Evolutionary conservation across 768 basidiomycete species (phyloP).

Genomic region (Boletus rubescentipes): DNA sequence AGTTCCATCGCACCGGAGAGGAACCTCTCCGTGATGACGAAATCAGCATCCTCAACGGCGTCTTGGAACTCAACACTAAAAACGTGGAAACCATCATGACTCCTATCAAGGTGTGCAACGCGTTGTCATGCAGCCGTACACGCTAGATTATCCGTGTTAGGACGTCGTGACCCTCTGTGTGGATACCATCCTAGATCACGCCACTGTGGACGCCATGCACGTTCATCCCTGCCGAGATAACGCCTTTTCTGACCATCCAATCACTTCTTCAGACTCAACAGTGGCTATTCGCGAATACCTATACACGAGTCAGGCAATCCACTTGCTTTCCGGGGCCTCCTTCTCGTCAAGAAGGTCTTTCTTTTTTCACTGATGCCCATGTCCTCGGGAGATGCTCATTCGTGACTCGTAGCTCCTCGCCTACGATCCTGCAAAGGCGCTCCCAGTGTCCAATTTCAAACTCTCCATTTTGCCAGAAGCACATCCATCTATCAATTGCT

Average conservation of each 20-base stretch:
- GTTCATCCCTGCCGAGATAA: slow-evolving; percentile 21
- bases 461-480: slow-evolving; percentile 91
- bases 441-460: slow-evolving; percentile 71
- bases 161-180: slow-evolving; percentile 81
- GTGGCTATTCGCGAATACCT: slow-evolving; percentile 91
- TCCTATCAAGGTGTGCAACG: slow-evolving; percentile 53
- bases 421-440: slow-evolving; percentile 82
- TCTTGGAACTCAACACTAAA: slow-evolving; percentile 75
- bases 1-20: slow-evolving; percentile 75
- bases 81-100: slow-evolving; percentile 82
- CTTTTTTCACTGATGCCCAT: neutral
- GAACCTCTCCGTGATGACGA: slow-evolving; percentile 79
- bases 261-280: slow-evolving; percentile 48
- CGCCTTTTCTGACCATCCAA: slow-evolving; percentile 8
- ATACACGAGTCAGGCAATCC: slow-evolving; percentile 74
- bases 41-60: slow-evolving; percentile 77
- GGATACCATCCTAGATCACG: slow-evolving; percentile 78
- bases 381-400: neutral
- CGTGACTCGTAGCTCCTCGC: slow-evolving; percentile 60
- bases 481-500: slow-evolving; percentile 83
- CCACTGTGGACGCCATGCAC: slow-evolving; percentile 73
- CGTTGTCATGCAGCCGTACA: neutral
- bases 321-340: slow-evolving; percentile 72
- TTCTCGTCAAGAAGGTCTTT: slow-evolving; percentile 79
- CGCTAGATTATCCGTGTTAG: slow-evolving; percentile 30